A percentile compares a stretch with the other conserved stretches of the same genome.
Conservation (phyloP, 2,329 filamentous ascomycete genomes). For the Elsinoe ampelina region DNA sequence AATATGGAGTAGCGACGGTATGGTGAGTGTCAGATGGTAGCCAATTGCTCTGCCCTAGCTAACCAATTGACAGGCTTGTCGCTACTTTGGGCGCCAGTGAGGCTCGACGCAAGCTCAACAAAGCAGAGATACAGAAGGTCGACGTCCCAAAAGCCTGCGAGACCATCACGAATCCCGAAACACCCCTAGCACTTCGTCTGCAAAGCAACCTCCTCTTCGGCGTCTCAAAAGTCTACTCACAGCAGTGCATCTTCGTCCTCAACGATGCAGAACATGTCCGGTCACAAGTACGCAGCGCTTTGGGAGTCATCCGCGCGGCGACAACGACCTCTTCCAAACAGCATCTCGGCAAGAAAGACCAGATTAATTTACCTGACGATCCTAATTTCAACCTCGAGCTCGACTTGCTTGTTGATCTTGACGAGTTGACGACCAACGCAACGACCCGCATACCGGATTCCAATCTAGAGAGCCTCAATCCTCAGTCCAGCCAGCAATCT, state of each 20-base stretch:
- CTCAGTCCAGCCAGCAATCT: background rate
- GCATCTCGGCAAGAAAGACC: slow-evolving; percentile 51
- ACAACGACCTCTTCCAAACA: slow-evolving; percentile 2
- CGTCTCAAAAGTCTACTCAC: slow-evolving; percentile 71
- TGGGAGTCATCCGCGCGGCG: background rate
- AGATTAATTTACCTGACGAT: slow-evolving; percentile 73
- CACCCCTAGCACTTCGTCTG: slow-evolving; percentile 79
- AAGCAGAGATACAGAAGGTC: slow-evolving; percentile 81
- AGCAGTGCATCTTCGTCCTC: slow-evolving; percentile 82
- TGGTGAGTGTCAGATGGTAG: slow-evolving; percentile 54
- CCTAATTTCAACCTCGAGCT: slow-evolving; percentile 66
- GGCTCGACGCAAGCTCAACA: slow-evolving; percentile 61
- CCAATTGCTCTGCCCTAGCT: slow-evolving; percentile 17
- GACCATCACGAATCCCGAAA: slow-evolving; percentile 76
- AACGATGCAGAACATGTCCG: slow-evolving; percentile 66
- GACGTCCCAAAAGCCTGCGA: slow-evolving; percentile 78
- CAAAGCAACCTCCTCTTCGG: slow-evolving; percentile 65
- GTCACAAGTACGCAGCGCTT: slow-evolving; percentile 51
- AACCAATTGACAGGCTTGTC: slow-evolving; percentile 58
- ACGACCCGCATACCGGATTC: slow-evolving; percentile 21
- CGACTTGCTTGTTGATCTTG: slow-evolving; percentile 49
- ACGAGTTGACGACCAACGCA: slow-evolving; percentile 42
- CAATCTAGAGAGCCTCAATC: background rate
- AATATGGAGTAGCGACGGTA: slow-evolving; percentile 88
- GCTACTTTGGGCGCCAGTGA: slow-evolving; percentile 75